Evolutionary conservation across 495 filamentous ascomycete species (phyloP), one percentile per base, ranked within the genome.

Genomic region (Halenospora varia): DNA sequence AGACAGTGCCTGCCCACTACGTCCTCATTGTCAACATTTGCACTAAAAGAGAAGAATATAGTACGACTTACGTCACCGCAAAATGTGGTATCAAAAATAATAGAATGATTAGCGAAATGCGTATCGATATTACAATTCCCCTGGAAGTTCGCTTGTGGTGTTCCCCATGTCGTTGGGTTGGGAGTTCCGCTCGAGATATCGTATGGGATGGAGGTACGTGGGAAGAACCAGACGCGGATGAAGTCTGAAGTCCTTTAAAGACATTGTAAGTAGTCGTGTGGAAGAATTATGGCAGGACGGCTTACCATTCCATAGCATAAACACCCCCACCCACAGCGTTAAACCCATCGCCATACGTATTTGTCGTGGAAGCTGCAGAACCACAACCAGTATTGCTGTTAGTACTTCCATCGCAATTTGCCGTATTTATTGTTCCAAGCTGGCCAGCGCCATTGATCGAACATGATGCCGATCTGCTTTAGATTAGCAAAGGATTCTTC

Each of bases 51-150:
- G n/a, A n/a, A n/a, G n/a, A n/a, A n/a, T n/a, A n/a, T n/a, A n/a
- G n/a, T n/a, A n/a, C n/a, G n/a, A 40, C 35, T 40, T 40, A 40
- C 35, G 59, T 90, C 84, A 39, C 93, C 93, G 70, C 93, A 97
- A 72, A 96, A 91, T 0, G 85, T 88, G 0, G 84, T 88, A 70
- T 97, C 82, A 66, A 96, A 84, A 51, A 94, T 77, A 48, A 96
- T 85, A 17, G 80, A 77, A 69, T 92, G 84, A 40, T 85, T 66
- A 52, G 72, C 74, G 75, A 96, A 95, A 50, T 83, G 76, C 2
- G 17, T n/a, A 48, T 71, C 67, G 55, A 80, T 71, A 41, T 77
- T 61, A 63, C 80, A 83, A 11, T 23, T 13, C 1, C 67, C 66
- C 39, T 66, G 62, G 19, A 50, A 56, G 41, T 49, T 59, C 4